These are phyloP conservation scores for Pyrus hybrid DNA, from an alignment of 331 rosid species.

Conservation along the genomic window DNA sequence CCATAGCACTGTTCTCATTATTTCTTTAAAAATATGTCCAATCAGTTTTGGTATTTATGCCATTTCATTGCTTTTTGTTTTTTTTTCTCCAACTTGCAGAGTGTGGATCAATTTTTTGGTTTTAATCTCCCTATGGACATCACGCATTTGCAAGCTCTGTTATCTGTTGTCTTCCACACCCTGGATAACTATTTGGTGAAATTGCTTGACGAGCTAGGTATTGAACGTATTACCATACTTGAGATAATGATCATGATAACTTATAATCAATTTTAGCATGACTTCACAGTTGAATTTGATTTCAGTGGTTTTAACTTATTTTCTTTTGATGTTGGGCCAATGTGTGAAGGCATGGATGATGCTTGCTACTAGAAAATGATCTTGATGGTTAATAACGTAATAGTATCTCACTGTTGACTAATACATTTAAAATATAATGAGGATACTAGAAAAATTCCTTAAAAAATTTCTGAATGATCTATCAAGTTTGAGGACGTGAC, in stretches of 20 bases:
- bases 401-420: background rate
- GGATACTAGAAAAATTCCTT: background rate
- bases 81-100: constrained; percentile 29
- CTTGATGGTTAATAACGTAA: no score
- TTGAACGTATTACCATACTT: background rate
- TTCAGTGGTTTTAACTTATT: background rate
- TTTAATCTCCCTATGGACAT: constrained; percentile 48
- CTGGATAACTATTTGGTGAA: constrained; percentile 43
- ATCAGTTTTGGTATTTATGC: background rate
- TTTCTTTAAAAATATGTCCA: background rate
- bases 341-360: background rate
- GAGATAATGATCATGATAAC: no score
- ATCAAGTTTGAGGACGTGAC: background rate
- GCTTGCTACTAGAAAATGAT: background rate
- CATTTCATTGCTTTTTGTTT: background rate
- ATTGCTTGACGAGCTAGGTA: constrained; percentile 45
- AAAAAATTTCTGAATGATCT: background rate
- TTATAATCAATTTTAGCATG: background rate
- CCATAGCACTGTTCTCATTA: background rate
- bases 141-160: constrained; percentile 53
- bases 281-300: background rate
- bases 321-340: background rate
- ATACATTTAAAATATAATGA: background rate
- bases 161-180: constrained; percentile 42
- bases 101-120: constrained; percentile 52